Evolutionary conservation across 306 rosid species (phyloP), one percentile per base, ranked within the genome.

Genomic region (Abrus pulchellus): DNA sequence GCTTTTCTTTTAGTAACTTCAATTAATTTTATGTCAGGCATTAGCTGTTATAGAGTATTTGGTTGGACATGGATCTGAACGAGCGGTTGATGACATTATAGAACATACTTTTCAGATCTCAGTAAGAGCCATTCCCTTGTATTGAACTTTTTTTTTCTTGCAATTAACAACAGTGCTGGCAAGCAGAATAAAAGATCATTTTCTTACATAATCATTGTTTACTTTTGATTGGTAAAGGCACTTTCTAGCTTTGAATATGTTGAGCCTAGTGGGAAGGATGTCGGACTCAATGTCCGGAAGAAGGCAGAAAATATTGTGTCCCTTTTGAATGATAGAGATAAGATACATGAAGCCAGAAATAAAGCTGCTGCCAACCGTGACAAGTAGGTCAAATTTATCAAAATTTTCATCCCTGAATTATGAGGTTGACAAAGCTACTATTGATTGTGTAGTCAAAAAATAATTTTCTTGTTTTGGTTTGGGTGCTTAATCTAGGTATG

Each of bases 51-150:
- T 93, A 82, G 99, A 96, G 87, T 96, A 96, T 85, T 83, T 96
- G 91, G 90, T 93, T 64, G 86, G 91, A 33, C 84, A 96, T 90
- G 99, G 98, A 82, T 93, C 99, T 60, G 99, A 96, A 59, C 99
- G 98, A 77, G 98, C 98, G 32, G 97, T 96, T 72, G 99, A 96
- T 83, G 99, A 96, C 88, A 90, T 96, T 82, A 88, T 96, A 65
- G 99, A 96, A 69, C 99, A 96, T 78, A 96, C 99, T 71, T 96
- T 96, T 79, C 99, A 93, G 83, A 93, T 96, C 72, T 93, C 99
- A 1, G 99, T 96, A 87, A 86, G 91, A 71, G 76, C 41, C 43
- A 55, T 40, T 64, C 72, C 61, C 36, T 32, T 75, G 70, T 77
- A 52, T 79, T 72, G 14, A 40, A 64, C 34, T 57, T 48, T 8